Evolutionary conservation across 179 eudicot genomes (phyloP).

Genomic region (Silene vulgaris): DNA sequence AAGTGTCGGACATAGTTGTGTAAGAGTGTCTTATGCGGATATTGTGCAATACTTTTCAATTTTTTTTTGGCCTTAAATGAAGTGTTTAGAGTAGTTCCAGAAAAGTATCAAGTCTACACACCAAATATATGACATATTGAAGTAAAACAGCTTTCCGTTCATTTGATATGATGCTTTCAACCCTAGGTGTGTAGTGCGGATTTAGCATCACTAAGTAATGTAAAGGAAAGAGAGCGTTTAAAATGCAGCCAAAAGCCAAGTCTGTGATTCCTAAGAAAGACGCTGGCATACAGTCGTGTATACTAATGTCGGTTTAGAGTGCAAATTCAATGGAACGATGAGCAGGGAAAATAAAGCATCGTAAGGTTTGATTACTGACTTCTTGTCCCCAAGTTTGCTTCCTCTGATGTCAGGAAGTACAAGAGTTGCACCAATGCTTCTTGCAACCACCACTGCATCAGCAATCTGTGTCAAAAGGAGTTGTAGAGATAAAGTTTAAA

Average conservation of each 20-base stretch:
- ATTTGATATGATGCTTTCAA: background rate
- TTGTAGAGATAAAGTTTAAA: background rate
- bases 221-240: background rate
- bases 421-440: slow-evolving; percentile 83
- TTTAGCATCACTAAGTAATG: background rate
- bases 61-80: too few relatives aligned
- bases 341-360: background rate
- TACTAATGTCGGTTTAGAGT: background rate
- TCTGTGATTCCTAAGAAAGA: background rate
- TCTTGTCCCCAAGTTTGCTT: slow-evolving; percentile 72
- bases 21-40: too few relatives aligned
- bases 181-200: too few relatives aligned
- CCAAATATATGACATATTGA: background rate
- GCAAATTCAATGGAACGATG: background rate
- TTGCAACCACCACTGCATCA: slow-evolving; percentile 92
- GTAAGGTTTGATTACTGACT: slow-evolving; percentile 38
- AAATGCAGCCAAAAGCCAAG: background rate
- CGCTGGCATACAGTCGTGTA: background rate
- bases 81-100: too few relatives aligned
- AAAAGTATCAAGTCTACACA: background rate
- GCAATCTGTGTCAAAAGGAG: slow-evolving; percentile 57
- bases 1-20: too few relatives aligned
- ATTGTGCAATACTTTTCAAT: too few relatives aligned
- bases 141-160: background rate
- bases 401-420: slow-evolving; percentile 95